Percentiles rank a stretch among this genome's conserved stretches.
Conservation (phyloP, 2,329 filamentous ascomycete genomes). For the Pseudodiploospora longispora region DNA sequence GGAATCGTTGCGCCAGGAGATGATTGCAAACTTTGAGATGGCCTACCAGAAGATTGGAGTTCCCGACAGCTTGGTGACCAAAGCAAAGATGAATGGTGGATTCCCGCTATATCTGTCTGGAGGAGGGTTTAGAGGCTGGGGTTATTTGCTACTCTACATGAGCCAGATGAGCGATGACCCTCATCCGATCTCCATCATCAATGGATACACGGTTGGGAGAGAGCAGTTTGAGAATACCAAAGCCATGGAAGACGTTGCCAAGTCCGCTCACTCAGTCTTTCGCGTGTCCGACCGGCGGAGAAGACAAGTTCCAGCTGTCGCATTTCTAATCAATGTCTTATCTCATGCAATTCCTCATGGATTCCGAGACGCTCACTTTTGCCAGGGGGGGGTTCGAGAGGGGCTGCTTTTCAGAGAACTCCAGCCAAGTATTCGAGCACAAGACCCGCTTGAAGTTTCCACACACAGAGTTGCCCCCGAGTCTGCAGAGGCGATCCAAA, state of each 20-base stretch:
- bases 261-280: slow-evolving; percentile 37
- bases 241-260: slow-evolving; percentile 20
- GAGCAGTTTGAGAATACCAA: slow-evolving; percentile 44
- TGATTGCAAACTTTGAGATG: slow-evolving; percentile 41
- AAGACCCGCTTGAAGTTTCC: slow-evolving; percentile 52
- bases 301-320: slow-evolving; percentile 59
- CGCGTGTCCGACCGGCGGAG: slow-evolving; percentile 58
- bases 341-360: slow-evolving; percentile 48
- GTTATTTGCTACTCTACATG: slow-evolving; percentile 55
- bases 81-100: slow-evolving; percentile 35
- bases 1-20: slow-evolving; percentile 37
- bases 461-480: slow-evolving; percentile 44
- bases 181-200: slow-evolving; percentile 65
- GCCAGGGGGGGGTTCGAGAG: slow-evolving; percentile 63
- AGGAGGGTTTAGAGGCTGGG: slow-evolving; percentile 65
- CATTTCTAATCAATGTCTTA: slow-evolving; percentile 57
- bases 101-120: slow-evolving; percentile 60
- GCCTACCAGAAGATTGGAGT: slow-evolving; percentile 47
- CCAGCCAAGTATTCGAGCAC: slow-evolving; percentile 33
- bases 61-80: slow-evolving; percentile 39
- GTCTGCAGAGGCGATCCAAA: slow-evolving; percentile 37
- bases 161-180: slow-evolving; percentile 48
- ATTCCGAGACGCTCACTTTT: slow-evolving; percentile 58
- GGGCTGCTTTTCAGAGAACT: slow-evolving; percentile 54
- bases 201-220: slow-evolving; percentile 50